These are phyloP conservation scores for Babesia ovis DNA, from an alignment of 169 alveolate species.

Conservation along the genomic window DNA sequence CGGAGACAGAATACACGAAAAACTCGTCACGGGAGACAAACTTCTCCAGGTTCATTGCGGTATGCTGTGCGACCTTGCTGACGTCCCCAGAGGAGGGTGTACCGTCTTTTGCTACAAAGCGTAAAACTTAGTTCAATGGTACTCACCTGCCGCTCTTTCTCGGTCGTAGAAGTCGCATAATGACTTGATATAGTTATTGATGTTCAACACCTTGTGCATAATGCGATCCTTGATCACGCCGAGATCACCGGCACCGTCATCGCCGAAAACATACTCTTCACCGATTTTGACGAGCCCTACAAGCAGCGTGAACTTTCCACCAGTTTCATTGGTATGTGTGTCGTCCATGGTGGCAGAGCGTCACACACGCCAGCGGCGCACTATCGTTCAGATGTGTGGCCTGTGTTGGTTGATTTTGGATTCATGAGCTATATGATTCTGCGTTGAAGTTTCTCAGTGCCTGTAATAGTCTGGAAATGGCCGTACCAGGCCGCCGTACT, in stretches of 20 bases:
- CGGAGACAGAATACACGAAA: constrained; percentile 60
- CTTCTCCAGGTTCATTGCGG: constrained; percentile 37
- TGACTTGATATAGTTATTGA: constrained; percentile 57
- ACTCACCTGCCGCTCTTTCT: constrained; percentile 26
- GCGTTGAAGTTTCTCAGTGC: background rate
- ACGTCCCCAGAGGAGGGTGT: constrained; percentile 16
- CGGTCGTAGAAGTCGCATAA: constrained; percentile 56
- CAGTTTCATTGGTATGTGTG: constrained; percentile 11
- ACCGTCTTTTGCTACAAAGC: constrained; percentile 6
- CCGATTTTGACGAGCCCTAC: constrained; percentile 52
- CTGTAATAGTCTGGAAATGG: background rate
- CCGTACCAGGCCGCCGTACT: background rate
- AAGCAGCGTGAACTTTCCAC: constrained; percentile 58
- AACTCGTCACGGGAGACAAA: constrained; percentile 57
- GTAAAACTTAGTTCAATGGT: background rate
- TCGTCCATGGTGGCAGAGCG: constrained; percentile 22
- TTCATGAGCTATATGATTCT: background rate
- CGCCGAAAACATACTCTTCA: constrained; percentile 47
- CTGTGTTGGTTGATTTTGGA: background rate
- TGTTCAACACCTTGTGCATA: constrained; percentile 58
- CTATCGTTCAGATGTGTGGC: constrained; percentile 10
- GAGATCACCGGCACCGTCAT: constrained; percentile 16
- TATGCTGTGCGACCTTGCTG: constrained; percentile 15
- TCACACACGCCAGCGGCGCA: constrained; percentile 6
- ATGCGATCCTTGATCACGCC: constrained; percentile 58